Evolutionary conservation across 2,329 filamentous ascomycete species (phyloP).

Genomic region (Cercospora berteroae): DNA sequence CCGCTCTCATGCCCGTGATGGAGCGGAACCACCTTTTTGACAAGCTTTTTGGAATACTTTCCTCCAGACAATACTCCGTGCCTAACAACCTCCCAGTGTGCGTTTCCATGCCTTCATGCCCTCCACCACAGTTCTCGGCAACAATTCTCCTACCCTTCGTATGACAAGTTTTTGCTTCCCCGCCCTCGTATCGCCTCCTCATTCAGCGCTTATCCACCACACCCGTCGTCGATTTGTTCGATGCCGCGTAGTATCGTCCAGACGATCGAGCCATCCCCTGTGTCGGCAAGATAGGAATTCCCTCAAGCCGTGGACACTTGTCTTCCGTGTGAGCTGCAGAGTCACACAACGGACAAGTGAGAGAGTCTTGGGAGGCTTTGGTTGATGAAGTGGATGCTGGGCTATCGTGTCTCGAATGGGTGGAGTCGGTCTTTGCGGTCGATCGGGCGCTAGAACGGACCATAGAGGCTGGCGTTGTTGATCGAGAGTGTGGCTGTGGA

Average conservation of each 20-base stretch:
- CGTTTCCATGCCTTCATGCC: too few relatives aligned
- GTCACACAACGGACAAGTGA: not conserved
- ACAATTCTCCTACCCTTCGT: too few relatives aligned
- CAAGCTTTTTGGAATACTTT: too few relatives aligned
- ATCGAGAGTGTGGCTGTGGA: not conserved
- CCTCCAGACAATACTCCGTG: too few relatives aligned
- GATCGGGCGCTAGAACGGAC: not conserved
- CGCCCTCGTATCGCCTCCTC: too few relatives aligned
- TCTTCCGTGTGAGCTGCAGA: not conserved
- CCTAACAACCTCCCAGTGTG: too few relatives aligned
- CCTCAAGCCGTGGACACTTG: not conserved
- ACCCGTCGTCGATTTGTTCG: not conserved
- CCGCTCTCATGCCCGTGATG: too few relatives aligned
- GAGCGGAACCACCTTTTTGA: too few relatives aligned
- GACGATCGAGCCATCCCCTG: not conserved
- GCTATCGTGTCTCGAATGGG: not conserved
- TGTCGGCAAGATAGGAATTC: not conserved
- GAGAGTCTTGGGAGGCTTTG: not conserved
- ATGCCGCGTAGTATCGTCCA: not conserved
- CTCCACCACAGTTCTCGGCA: too few relatives aligned
- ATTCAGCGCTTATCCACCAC: not conserved
- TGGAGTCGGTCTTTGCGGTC: not conserved
- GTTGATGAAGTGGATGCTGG: not conserved
- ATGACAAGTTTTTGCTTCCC: too few relatives aligned
- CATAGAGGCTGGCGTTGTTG: not conserved